phyloP scores from a whole-genome alignment of 2,329 filamentous ascomycete species.

The Leptographium radiaticola region DNA sequence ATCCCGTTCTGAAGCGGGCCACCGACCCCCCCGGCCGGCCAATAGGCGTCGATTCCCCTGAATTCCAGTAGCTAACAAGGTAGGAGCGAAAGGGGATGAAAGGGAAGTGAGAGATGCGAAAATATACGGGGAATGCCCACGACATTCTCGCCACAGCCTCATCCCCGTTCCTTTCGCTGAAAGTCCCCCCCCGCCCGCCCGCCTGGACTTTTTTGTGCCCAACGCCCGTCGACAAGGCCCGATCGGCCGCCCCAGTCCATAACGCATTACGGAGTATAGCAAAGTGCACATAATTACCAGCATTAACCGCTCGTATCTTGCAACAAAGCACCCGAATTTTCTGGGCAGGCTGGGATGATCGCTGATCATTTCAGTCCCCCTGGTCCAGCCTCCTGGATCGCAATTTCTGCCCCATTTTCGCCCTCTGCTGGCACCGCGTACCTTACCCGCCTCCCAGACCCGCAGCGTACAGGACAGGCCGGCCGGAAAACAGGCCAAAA shows the following conservation, averaged over 20 bases:
- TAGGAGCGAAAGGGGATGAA: not conserved
- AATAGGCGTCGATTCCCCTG: not conserved
- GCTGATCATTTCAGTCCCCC: too few relatives aligned
- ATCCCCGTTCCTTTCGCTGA: not conserved
- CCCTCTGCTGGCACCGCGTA: not conserved
- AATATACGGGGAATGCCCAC: not conserved
- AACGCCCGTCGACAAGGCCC: too few relatives aligned
- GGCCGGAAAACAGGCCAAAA: not conserved
- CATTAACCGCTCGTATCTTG: too few relatives aligned
- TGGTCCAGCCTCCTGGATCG: not conserved
- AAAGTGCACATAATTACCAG: too few relatives aligned
- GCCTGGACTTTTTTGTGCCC: too few relatives aligned
- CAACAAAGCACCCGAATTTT: too few relatives aligned
- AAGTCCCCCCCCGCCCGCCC: too few relatives aligned
- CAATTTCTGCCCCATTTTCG: not conserved
- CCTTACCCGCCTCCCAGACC: slow-evolving; percentile 6
- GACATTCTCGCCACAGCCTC: not conserved
- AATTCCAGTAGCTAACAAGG: not conserved
- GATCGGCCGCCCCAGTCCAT: too few relatives aligned
- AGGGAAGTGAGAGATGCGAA: not conserved
- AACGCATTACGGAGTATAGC: too few relatives aligned
- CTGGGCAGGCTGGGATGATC: too few relatives aligned
- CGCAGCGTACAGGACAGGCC: slow-evolving; percentile 6
- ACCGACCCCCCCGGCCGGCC: not conserved
- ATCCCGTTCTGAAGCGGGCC: not conserved